Percentiles rank a stretch among this genome's conserved stretches.
phyloP scores from a whole-genome alignment of 345 rosid genomes.

The Eucalyptus brandiana region DNA sequence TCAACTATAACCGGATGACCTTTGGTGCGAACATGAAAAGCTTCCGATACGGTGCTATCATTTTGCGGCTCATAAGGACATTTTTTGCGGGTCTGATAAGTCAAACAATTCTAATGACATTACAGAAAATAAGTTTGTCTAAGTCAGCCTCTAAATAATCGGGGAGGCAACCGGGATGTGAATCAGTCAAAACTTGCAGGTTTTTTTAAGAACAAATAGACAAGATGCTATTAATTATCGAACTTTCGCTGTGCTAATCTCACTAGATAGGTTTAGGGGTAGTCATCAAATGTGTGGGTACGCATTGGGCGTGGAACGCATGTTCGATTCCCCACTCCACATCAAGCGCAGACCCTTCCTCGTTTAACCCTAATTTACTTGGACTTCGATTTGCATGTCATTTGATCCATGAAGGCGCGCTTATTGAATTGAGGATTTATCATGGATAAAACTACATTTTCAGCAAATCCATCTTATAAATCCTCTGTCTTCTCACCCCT shows the following conservation, averaged over 20 bases:
- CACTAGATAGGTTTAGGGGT: no score
- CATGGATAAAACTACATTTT: not conserved
- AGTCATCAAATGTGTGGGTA: no score
- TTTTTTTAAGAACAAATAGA: not conserved
- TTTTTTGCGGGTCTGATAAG: not conserved
- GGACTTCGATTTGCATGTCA: not conserved
- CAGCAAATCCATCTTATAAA: not conserved
- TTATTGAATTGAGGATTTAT: not conserved
- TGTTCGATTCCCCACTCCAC: not conserved
- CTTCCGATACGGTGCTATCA: not conserved
- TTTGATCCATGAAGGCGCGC: not conserved
- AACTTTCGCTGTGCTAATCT: no score
- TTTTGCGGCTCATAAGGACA: not conserved
- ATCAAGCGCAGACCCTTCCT: not conserved
- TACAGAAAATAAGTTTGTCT: not conserved
- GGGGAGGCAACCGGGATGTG: not conserved
- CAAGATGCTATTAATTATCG: not conserved
- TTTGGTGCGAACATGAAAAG: not conserved
- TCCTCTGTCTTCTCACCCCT: not conserved
- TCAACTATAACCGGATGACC: not conserved
- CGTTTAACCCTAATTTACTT: no score
- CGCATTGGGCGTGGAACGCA: not conserved
- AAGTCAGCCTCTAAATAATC: not conserved
- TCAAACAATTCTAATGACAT: not conserved
- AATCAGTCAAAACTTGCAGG: not conserved